Percentiles rank a stretch among this genome's conserved stretches.
Conservation (phyloP, 148 eudicot genomes). For the Camellia japonica region DNA sequence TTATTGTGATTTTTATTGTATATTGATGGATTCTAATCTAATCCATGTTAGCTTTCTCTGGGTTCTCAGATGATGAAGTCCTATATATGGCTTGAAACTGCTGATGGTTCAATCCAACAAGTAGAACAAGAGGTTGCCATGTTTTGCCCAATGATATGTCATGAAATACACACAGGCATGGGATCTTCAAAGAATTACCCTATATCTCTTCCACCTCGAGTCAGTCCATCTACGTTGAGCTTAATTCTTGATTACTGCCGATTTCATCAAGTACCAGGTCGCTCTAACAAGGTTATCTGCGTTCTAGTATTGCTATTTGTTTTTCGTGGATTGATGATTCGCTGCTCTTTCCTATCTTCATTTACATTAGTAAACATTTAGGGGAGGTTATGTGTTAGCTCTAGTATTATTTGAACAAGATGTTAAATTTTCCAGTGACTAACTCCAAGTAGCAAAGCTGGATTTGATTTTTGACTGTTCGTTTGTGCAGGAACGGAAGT, state of each 20-base stretch:
- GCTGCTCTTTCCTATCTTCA: too few relatives aligned
- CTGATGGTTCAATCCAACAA: slow-evolving; percentile 88
- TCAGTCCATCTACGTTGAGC: slow-evolving; percentile 68
- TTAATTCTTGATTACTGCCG: slow-evolving; percentile 87
- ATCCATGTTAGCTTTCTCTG: background rate
- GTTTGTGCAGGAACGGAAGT: slow-evolving; percentile 65
- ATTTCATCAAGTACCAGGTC: slow-evolving; percentile 88
- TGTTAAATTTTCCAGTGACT: background rate
- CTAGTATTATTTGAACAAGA: background rate
- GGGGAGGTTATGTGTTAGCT: background rate
- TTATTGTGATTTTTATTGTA: background rate
- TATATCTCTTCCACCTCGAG: slow-evolving; percentile 78
- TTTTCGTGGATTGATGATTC: background rate
- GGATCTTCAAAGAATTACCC: slow-evolving; percentile 83
- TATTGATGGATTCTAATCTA: background rate
- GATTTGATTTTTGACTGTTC: slow-evolving; percentile 15
- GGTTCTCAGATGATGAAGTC: slow-evolving; percentile 76
- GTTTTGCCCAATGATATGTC: slow-evolving; percentile 81
- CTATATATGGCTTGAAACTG: slow-evolving; percentile 85
- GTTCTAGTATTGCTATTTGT: background rate
- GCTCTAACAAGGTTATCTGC: slow-evolving; percentile 69
- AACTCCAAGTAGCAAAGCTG: background rate
- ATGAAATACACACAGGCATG: slow-evolving; percentile 68
- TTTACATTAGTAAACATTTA: too few relatives aligned
- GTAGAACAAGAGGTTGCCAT: slow-evolving; percentile 85